Percentiles rank a stretch among this genome's conserved stretches.
Conservation (phyloP, 2,329 filamentous ascomycete genomes). For the Purpureocillium takamizusanense region DNA sequence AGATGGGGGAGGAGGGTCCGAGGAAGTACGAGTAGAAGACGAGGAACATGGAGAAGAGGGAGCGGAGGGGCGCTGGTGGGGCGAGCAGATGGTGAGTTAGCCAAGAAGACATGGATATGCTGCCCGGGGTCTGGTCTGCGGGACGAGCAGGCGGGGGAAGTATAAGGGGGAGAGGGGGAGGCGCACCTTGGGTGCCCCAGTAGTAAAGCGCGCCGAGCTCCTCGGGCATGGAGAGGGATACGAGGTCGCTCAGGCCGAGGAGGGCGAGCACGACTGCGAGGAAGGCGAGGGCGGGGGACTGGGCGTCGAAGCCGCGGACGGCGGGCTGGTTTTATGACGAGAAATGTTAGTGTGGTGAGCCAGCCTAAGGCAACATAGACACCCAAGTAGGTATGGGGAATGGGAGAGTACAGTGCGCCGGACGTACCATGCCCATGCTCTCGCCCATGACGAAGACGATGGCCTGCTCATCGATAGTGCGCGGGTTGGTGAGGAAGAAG, state of each 20-base stretch:
- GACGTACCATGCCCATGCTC: conserved; percentile 69
- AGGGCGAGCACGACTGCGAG: conserved; percentile 59
- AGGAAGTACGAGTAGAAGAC: conserved; percentile 59
- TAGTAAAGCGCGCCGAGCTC: conserved; percentile 54
- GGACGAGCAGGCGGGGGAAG: neutral
- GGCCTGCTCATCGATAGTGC: conserved; percentile 65
- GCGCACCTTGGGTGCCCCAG: conserved; percentile 56
- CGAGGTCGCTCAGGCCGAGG: conserved; percentile 53
- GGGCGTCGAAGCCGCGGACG: conserved; percentile 57
- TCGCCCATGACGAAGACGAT: conserved; percentile 76
- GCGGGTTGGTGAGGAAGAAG: conserved; percentile 71
- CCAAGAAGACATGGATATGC: no score
- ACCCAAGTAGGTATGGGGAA: neutral
- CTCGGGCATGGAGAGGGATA: conserved; percentile 59
- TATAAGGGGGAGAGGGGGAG: conserved; percentile 26
- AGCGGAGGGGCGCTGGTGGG: conserved; percentile 49
- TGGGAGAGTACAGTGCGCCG: neutral
- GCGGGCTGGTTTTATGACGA: conserved; percentile 52
- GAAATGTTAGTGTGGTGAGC: no score
- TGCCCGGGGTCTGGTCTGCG: conserved; percentile 3
- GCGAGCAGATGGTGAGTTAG: neutral
- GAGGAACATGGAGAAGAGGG: conserved; percentile 51
- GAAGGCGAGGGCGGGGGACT: conserved; percentile 64
- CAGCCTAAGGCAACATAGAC: neutral
- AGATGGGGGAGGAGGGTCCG: conserved; percentile 40